Conservation (phyloP, 2,329 filamentous ascomycete genomes). For the Hymenoscyphus linearis region DNA sequence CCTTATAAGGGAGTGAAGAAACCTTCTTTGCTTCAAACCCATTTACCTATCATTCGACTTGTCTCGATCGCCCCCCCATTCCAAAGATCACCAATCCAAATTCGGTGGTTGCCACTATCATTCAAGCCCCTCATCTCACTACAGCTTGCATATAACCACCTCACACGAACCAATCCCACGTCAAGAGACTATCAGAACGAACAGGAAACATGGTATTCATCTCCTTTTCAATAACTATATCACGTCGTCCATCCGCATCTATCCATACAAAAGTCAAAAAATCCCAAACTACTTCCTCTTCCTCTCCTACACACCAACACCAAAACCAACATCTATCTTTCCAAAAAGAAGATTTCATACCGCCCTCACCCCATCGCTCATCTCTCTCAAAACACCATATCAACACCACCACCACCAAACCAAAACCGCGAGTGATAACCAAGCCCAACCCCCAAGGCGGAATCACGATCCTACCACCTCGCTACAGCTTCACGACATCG, state of each 20-base stretch:
- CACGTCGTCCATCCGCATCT: not conserved
- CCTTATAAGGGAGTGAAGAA: too few species aligned
- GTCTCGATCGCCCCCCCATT: not conserved
- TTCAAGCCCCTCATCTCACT: not conserved
- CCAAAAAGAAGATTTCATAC: not conserved
- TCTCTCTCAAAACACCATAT: not conserved
- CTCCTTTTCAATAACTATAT: constrained; percentile 1
- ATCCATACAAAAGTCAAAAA: not conserved
- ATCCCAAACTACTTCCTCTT: not conserved
- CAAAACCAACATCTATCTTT: not conserved
- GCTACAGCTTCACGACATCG: not conserved
- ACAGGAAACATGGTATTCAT: not conserved
- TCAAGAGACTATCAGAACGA: not conserved
- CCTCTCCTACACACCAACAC: not conserved
- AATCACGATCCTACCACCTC: not conserved
- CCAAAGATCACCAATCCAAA: not conserved
- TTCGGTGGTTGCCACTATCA: not conserved
- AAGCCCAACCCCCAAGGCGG: not conserved
- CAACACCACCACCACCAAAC: not conserved
- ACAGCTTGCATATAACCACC: not conserved
- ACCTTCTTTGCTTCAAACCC: too few species aligned
- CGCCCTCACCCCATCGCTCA: not conserved
- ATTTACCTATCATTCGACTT: too few species aligned
- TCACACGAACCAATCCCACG: not conserved
- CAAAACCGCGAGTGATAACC: not conserved